Base-by-base conservation (phyloP, 2,329 filamentous ascomycete species). In the Geoglossum cookeanum region DNA sequence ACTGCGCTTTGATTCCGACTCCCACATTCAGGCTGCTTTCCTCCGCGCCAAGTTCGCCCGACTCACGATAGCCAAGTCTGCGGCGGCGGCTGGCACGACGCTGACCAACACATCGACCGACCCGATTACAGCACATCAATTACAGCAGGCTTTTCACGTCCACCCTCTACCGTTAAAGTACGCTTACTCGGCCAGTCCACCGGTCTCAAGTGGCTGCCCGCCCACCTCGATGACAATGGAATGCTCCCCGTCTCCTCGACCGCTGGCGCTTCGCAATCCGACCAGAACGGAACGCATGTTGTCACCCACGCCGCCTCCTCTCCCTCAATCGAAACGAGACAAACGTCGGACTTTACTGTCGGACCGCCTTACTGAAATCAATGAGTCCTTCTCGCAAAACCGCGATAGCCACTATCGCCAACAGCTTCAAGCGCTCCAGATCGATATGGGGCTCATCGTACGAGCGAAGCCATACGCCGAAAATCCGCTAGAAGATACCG, bases 351-450 rank as follows among this genome's bases (percentile, higher is more conserved):
- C 87, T 65, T 81, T 84, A 65, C 80, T 96, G 60, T 80, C 83
- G 62, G 89, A 95, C 60, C 84, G 85, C 61, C 78, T 95, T 5
- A 78, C 80, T 45, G 79, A 82, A 58, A 81, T 96, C 70, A 82
- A 84, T 57, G 80, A 84, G 57, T 82, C 83, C 62, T 91, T 95
- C 70, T 80, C 81, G 61, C 79, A 84, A 61, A 89, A 94, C 66
- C 80, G 87, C 62, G 88, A 95, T 68, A 75, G 79, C 61, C 83
- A 88, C 64, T 97, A 94, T 69, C 82, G 90, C 60, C 86, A 92
- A 62, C 88, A 96, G 70, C 78, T 96, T 1, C 84, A 92, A 65
- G 87, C 87, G 62, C 81, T 96, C n/a, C 90, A 96, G 71, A 83
- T 87, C 62, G 90, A 95, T 69, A 89, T 90, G 71, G 87, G 80